phyloP scores from a whole-genome alignment of 2,329 filamentous ascomycete species.

The Diaporthe sp. region DNA sequence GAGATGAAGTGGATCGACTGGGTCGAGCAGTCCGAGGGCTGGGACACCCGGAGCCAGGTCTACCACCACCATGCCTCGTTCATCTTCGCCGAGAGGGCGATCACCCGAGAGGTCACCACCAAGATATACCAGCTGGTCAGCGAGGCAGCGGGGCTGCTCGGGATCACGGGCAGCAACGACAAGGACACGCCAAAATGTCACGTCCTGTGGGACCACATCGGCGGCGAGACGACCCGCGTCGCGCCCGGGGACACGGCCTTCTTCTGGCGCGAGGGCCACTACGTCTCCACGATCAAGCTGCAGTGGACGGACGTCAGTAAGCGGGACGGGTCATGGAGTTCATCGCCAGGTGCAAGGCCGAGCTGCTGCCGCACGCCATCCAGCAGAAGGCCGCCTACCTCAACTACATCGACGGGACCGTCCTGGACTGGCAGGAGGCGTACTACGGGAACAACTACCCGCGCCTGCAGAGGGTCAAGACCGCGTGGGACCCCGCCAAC shows the following conservation, averaged over 20 bases:
- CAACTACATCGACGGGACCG: slow-evolving; percentile 4
- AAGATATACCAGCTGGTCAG: neutral
- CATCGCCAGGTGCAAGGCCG: neutral
- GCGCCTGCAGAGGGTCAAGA: slow-evolving; percentile 4
- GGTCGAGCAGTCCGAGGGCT: neutral
- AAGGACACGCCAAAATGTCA: neutral
- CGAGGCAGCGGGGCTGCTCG: neutral
- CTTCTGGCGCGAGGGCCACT: neutral
- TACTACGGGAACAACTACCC: neutral
- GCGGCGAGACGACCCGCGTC: neutral
- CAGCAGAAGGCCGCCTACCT: neutral
- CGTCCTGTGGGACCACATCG: neutral
- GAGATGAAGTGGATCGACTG: neutral
- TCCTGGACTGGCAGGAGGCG: neutral
- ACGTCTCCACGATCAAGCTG: neutral
- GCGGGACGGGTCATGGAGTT: neutral
- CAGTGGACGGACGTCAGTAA: neutral
- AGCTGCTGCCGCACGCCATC: neutral
- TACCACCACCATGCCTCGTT: neutral
- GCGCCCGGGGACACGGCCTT: neutral
- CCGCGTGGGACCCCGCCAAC: neutral
- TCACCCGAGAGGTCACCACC: neutral
- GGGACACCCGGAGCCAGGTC: slow-evolving; percentile 2
- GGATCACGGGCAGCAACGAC: neutral
- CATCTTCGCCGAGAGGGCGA: neutral